A percentile compares a stretch with the other conserved stretches of the same genome.
phyloP scores from a whole-genome alignment of 108 stramenopile species.

The Stephanodiscus triporus region DNA sequence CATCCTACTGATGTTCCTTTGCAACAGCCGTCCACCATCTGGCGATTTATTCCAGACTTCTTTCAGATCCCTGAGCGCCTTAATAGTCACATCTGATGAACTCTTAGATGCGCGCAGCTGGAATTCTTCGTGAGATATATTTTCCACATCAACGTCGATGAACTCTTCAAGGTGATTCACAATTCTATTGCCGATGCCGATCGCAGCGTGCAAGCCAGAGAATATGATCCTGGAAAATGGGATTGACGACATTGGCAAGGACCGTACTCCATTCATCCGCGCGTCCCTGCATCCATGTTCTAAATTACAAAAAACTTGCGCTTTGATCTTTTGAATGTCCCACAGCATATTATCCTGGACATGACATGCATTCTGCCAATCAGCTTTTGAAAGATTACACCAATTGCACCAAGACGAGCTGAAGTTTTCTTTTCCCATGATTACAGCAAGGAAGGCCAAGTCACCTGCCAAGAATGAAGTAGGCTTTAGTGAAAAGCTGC shows the following conservation, averaged over 20 bases:
- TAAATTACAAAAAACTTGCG: neutral
- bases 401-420: slow-evolving; percentile 6
- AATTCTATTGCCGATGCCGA: slow-evolving; percentile 8
- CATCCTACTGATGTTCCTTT: neutral
- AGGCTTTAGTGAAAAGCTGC: neutral
- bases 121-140: neutral
- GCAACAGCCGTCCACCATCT: neutral
- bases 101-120: neutral
- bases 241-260: neutral
- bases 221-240: slow-evolving; percentile 8
- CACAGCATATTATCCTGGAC: neutral
- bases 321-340: neutral
- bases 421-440: slow-evolving; percentile 10
- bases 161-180: neutral
- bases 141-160: slow-evolving; percentile 4
- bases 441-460: neutral
- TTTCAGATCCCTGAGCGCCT: neutral
- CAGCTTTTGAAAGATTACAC: neutral
- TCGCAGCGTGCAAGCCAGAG: slow-evolving; percentile 2
- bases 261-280: neutral
- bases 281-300: neutral
- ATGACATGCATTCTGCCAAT: neutral
- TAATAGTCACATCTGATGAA: neutral
- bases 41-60: slow-evolving; percentile 1
- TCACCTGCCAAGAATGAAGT: neutral